A percentile compares a stretch with the other conserved stretches of the same genome.
Conservation (phyloP, 495 filamentous ascomycete species). For the Trichoderma reesei region DNA sequence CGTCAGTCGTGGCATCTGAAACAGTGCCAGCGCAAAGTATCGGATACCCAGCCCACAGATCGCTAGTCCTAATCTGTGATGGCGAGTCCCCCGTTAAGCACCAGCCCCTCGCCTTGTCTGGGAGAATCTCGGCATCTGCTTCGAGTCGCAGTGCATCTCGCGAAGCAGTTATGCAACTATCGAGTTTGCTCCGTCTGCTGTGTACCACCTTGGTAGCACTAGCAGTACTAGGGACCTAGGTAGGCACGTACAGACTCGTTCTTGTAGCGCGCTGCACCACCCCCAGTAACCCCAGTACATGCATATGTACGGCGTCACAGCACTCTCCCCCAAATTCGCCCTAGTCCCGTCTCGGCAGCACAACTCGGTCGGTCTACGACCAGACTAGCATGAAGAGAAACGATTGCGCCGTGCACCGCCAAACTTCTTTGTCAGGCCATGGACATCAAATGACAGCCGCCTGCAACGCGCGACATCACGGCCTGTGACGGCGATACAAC, state of each 20-base stretch:
- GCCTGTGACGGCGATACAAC: background rate
- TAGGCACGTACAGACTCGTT: too few species aligned
- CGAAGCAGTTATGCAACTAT: background rate
- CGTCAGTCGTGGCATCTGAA: background rate
- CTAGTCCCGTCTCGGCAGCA: background rate
- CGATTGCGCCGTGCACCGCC: slow-evolving; percentile 7
- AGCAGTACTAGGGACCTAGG: too few species aligned
- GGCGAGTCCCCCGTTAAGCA: background rate
- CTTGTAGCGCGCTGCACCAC: background rate
- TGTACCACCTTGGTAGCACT: background rate
- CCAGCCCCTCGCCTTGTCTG: background rate
- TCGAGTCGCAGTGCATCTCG: background rate
- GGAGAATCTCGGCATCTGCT: background rate
- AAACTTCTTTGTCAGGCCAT: background rate
- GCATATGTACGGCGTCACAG: background rate
- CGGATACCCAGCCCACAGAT: background rate
- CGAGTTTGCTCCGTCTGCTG: background rate
- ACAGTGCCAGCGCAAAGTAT: background rate
- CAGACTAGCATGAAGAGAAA: background rate
- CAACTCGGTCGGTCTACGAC: background rate
- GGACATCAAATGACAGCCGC: background rate
- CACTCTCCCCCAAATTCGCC: background rate
- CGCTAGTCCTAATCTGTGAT: background rate
- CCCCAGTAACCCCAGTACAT: background rate
- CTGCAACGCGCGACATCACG: background rate